Conservation (phyloP, 768 basidiomycete genomes). For the Tubosaeta sp. region DNA sequence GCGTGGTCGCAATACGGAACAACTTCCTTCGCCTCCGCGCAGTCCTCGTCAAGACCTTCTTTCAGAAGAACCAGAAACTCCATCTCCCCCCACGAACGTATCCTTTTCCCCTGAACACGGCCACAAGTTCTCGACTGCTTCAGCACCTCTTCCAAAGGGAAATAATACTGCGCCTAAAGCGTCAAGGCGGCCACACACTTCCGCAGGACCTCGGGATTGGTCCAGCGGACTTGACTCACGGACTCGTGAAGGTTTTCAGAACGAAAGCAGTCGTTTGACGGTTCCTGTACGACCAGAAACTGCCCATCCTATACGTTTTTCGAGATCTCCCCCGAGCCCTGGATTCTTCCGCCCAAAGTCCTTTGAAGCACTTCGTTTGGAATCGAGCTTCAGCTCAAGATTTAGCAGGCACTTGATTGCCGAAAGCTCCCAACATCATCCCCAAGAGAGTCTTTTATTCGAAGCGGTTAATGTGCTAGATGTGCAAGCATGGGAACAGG, state of each 20-base stretch:
- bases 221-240: constrained; percentile 27
- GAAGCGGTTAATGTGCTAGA: constrained; percentile 33
- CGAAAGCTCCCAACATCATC: constrained; percentile 17
- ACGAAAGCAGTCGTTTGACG: constrained; percentile 11
- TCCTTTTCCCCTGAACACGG: constrained; percentile 15
- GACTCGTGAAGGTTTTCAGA: constrained; percentile 10
- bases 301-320: constrained; percentile 14
- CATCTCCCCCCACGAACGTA: constrained; percentile 2
- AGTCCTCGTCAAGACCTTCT: constrained; percentile 19
- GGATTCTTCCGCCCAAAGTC: constrained; percentile 21
- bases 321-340: constrained; percentile 10
- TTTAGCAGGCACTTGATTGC: constrained; percentile 42
- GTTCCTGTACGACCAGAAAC: constrained; percentile 27
- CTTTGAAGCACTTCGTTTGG: constrained; percentile 26
- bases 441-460: constrained; percentile 15
- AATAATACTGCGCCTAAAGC: constrained; percentile 28
- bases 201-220: constrained; percentile 66
- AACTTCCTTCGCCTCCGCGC: constrained; percentile 39
- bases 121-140: constrained; percentile 28
- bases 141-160: constrained; percentile 28
- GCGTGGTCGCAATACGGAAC: constrained; percentile 26
- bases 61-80: constrained; percentile 7
- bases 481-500: constrained; percentile 73
- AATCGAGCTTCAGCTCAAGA: constrained; percentile 33
- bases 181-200: constrained; percentile 63